These are phyloP conservation scores for Oidiodendron maius DNA, from an alignment of 495 filamentous ascomycete species.

Conservation along the genomic window DNA sequence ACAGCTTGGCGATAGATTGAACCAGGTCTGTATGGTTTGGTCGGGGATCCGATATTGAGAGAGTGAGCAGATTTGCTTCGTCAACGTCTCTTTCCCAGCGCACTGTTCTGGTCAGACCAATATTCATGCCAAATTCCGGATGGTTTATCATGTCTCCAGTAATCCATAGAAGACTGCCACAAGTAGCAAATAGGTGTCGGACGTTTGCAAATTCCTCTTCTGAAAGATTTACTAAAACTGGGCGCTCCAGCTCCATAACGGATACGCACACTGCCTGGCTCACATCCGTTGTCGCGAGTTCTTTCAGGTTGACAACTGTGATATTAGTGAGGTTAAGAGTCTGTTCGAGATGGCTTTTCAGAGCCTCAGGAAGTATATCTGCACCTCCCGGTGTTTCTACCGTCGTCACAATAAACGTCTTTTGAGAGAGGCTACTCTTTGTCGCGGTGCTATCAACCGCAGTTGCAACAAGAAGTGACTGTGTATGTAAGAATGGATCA, in stretches of 20 bases:
- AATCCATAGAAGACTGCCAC: conserved; percentile 25
- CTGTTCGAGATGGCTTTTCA: too few species aligned
- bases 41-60: conserved; percentile 7
- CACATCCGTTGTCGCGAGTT: too few species aligned
- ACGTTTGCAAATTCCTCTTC: conserved; percentile 27
- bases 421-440: not conserved
- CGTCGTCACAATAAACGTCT: not conserved
- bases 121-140: not conserved
- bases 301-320: too few species aligned
- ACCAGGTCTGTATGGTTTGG: not conserved
- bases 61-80: conserved; percentile 19
- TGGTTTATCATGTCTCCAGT: not conserved
- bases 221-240: conserved; percentile 16
- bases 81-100: conserved; percentile 11
- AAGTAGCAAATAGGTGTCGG: conserved; percentile 27
- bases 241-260: conserved; percentile 10
- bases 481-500: too few species aligned
- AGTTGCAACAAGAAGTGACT: too few species aligned
- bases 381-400: too few species aligned
- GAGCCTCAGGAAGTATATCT: too few species aligned
- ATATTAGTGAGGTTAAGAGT: too few species aligned
- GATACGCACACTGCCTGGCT: conserved; percentile 19
- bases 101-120: conserved; percentile 3
- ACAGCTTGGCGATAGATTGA: conserved; percentile 1
- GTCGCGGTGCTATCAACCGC: too few species aligned